phyloP scores from a whole-genome alignment of 2,329 filamentous ascomycete species.

The Epicoccum sorghinum region DNA sequence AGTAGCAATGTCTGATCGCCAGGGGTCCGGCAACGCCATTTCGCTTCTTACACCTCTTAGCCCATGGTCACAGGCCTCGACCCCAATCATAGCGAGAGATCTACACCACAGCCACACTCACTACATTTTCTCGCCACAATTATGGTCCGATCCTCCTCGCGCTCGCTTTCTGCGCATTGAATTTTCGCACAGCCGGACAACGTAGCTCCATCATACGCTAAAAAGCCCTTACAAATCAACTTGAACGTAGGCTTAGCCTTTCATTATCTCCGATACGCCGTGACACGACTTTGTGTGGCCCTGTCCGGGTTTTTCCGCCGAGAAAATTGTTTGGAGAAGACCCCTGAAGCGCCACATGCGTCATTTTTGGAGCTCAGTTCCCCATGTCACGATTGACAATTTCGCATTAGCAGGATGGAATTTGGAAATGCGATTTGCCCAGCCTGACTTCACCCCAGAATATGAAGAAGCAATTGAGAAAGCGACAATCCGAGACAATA shows the following conservation, averaged over 20 bases:
- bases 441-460: neutral
- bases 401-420: slow-evolving; percentile 20
- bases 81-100: slow-evolving; percentile 12
- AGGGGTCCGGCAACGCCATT: slow-evolving; percentile 13
- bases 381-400: slow-evolving; percentile 21
- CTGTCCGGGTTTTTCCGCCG: too few species aligned
- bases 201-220: neutral
- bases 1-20: slow-evolving; percentile 17
- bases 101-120: slow-evolving; percentile 24
- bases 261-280: neutral
- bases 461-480: neutral
- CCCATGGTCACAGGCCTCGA: neutral
- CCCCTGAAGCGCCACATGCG: slow-evolving; percentile 22
- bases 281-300: neutral
- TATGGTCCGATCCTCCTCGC: slow-evolving; percentile 8
- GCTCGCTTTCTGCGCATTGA: neutral
- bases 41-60: slow-evolving; percentile 9
- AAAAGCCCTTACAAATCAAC: neutral
- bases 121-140: slow-evolving; percentile 12
- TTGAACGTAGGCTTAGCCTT: neutral
- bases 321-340: neutral
- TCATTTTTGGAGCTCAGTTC: slow-evolving; percentile 22
- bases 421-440: slow-evolving; percentile 14
- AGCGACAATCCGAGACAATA: neutral
- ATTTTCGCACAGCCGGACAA: neutral